These are phyloP conservation scores for Xylaria polymorpha DNA, from an alignment of 2,329 filamentous ascomycete genomes.

Conservation along the genomic window DNA sequence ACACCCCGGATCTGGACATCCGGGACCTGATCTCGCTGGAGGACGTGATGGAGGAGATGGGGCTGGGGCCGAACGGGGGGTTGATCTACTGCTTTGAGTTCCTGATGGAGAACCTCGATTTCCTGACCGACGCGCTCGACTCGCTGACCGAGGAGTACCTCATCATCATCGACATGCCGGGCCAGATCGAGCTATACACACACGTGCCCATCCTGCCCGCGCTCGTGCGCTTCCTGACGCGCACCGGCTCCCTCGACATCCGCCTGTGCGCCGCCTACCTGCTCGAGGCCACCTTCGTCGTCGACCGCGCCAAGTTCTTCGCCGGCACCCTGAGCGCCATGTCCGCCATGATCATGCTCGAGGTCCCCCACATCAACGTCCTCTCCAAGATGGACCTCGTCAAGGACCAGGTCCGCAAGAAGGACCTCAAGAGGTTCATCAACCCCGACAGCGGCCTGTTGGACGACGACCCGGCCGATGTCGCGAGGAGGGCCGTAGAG, in stretches of 20 bases:
- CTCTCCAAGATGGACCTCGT: conserved; percentile 98
- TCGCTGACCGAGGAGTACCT: conserved; percentile 94
- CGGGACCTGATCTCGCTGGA: conserved; percentile 89
- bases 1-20: conserved; percentile 86
- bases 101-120: conserved; percentile 79
- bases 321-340: conserved; percentile 94
- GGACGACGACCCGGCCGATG: conserved; percentile 78
- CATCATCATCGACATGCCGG: conserved; percentile 98
- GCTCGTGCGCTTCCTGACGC: conserved; percentile 83
- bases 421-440: conserved; percentile 89
- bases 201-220: conserved; percentile 92
- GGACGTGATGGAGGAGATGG: conserved; percentile 81
- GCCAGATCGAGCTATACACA: conserved; percentile 98
- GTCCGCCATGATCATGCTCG: conserved; percentile 99
- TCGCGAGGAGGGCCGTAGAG: conserved; percentile 55
- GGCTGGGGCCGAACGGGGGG: conserved; percentile 76
- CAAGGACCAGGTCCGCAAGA: conserved; percentile 86
- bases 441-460: conserved; percentile 86
- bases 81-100: conserved; percentile 82
- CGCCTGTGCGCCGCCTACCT: conserved; percentile 94
- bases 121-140: conserved; percentile 74
- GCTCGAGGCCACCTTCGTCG: conserved; percentile 93
- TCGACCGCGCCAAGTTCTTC: conserved; percentile 97
- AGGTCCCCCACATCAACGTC: conserved; percentile 96
- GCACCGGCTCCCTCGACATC: conserved; percentile 84